Base-by-base conservation (phyloP, 2,329 filamentous ascomycete genomes). In the Penicillium freii region DNA sequence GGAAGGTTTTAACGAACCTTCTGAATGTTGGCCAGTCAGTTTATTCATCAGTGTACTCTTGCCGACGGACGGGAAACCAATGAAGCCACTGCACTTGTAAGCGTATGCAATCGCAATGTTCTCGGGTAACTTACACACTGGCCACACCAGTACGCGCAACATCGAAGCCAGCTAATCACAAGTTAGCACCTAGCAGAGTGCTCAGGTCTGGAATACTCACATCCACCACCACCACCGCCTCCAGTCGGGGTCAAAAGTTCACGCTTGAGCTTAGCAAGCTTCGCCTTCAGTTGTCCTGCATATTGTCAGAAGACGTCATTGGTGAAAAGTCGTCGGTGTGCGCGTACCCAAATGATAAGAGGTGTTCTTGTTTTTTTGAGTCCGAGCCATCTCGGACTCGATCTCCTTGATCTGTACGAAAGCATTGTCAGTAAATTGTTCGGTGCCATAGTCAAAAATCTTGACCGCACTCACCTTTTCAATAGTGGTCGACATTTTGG, bases 21-120 rank as follows among this genome's bases (percentile, higher is more conserved):
- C 94, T 2, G 93, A 97, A 75, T 99, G 93, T 78, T 97, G 93
- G 51, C 94, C 94, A 43, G 94, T 99, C 73, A 99, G 79, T 71
- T 82, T 87, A 73, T 88, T 96, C 92, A 99, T 97, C 69, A 99
- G 82, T 50, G 94, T 99, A 84, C 91, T 96, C 80, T 99, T 99
- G 61, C 94, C 94, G 62, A 99, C 94, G 1, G 94, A 99, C 1
- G 94, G 94, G 71, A 99, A 99, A 33, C 94, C 94, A 72, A 97
- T 97, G 78, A 97, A 97, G 43, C 93, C 93, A 70, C 72, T 77
- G 48, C 46, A 31, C 49, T 64, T 43, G 39, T 65, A 11, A 73
- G 62, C 44, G 59, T 48, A 43, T 25, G 33, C 39, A 25, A 47
- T 50, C 27, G 5, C 9, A 31, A 39, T 23, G 40, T 46, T 29